Conservation (phyloP, 179 eudicot genomes). For the Silene coronaria region DNA sequence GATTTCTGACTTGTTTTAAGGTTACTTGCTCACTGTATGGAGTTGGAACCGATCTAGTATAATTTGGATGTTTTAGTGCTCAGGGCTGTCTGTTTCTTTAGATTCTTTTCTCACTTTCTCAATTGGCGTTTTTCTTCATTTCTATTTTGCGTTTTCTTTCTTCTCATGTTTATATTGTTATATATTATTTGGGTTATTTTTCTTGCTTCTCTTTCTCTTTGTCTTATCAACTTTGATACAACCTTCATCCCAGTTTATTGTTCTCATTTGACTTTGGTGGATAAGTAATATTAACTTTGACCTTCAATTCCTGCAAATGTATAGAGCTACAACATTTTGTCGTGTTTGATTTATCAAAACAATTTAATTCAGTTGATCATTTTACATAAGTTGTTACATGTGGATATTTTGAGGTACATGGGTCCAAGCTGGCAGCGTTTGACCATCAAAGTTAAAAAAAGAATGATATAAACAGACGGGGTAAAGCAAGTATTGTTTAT, state of each 20-base stretch:
- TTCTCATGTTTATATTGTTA: not conserved
- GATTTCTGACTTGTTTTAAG: not conserved
- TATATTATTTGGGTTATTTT: not conserved
- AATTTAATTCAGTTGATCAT: too few species aligned
- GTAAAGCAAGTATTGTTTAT: not conserved
- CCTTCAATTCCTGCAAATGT: too few species aligned
- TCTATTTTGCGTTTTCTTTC: not conserved
- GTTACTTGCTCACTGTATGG: not conserved
- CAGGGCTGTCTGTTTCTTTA: not conserved
- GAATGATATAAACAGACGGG: too few species aligned
- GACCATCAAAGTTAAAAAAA: too few species aligned
- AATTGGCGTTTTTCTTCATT: not conserved
- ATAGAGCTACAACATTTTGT: too few species aligned
- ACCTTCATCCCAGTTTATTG: too few species aligned
- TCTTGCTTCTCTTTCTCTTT: not conserved
- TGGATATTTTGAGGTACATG: too few species aligned
- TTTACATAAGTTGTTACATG: too few species aligned
- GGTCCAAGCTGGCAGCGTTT: too few species aligned
- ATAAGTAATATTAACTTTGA: too few species aligned
- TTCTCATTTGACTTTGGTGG: too few species aligned
- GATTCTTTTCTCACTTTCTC: not conserved
- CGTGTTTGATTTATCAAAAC: too few species aligned
- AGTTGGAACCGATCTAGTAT: not conserved
- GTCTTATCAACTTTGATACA: not conserved
- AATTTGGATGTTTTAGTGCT: not conserved